Conservation (phyloP, 805 yeast genomes). For the Hanseniaspora singularis region DNA sequence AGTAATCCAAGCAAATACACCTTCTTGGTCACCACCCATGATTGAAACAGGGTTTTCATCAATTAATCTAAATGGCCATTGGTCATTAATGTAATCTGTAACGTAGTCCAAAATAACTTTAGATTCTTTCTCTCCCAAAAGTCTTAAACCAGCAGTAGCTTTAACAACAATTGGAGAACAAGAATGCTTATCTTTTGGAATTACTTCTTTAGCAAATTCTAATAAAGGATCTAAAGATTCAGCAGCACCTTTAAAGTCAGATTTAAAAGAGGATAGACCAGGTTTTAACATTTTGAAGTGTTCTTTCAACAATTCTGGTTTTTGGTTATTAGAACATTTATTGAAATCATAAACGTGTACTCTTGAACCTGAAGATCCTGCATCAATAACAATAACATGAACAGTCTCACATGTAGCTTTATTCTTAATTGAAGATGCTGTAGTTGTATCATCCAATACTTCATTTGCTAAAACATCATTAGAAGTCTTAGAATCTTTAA, state of each 20-base stretch:
- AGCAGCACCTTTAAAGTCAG: conserved; percentile 78
- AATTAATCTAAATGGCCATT: conserved; percentile 88
- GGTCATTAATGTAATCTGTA: conserved; percentile 54
- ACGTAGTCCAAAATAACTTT: conserved; percentile 64
- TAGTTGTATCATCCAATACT: conserved; percentile 18
- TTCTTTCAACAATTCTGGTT: conserved; percentile 65
- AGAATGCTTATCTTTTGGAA: conserved; percentile 58
- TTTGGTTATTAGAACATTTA: conserved; percentile 57
- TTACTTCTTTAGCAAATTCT: conserved; percentile 57
- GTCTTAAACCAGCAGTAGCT: conserved; percentile 94
- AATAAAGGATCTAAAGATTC: conserved; percentile 74
- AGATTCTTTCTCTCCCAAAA: conserved; percentile 67
- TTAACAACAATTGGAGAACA: conserved; percentile 94
- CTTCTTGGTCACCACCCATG: conserved; percentile 96
- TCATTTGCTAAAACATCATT: neutral
- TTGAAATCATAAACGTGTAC: conserved; percentile 89
- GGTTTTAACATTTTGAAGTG: conserved; percentile 82
- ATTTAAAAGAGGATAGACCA: conserved; percentile 76
- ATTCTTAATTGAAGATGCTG: conserved; percentile 17
- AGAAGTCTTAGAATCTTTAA: neutral
- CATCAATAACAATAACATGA: conserved; percentile 85
- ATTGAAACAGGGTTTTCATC: conserved; percentile 70
- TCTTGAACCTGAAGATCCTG: conserved; percentile 95
- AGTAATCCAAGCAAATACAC: conserved; percentile 98
- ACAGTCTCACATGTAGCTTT: conserved; percentile 31